Base-by-base conservation (phyloP, 1,284 basidiomycete species). In the Melampsora americana region DNA sequence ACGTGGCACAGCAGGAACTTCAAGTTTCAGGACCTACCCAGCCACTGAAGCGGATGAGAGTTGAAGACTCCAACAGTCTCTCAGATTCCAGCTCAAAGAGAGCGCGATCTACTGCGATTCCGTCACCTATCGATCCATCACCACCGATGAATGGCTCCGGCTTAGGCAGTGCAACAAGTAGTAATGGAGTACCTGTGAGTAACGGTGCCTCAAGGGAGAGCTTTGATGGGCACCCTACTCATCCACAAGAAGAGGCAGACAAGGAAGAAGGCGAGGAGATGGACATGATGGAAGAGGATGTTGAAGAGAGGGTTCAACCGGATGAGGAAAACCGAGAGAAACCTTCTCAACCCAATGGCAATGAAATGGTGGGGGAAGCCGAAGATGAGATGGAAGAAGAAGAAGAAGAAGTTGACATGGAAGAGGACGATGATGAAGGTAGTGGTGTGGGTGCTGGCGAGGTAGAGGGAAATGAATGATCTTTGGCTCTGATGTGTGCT, bases 141-240 rank as follows among this genome's bases (percentile, higher is more conserved):
- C 53, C 53, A 14, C 20, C 53, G 6, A 44, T 64, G 44, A 65
- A 46, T 60, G 46, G 26, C 7, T n/a, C 28, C 30, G 48, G 23
- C 32, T 28, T 42, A 18, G 32, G 53, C 28, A 59, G 28, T n/a
- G 28, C 28, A n/a, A n/a, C 44, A 16, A 44, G 42, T 18, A 64
- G 39, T 39, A 44, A 42, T n/a, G 65, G 48, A 44, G 65, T 72
- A 16, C 62, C 65, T 60, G 48, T 48, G 5, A 26, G 62, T 4
- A 53, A 44, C 39, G 61, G 42, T 5, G 69, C 35, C 2, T n/a
- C 50, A 26, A 72, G 56, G 48, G 69, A 61, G 1, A 72, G 62
- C 26, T 39, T 72, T 44, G 65, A 66, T n/a, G 32, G 39, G 5
- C 11, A n/a, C 23, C 26, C 14, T 5, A 46, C 14, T 30, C 20